Evolutionary conservation across 108 stramenopile genomes (phyloP), one percentile per base, ranked within the genome.

Genomic region (Conticribra guillardii): DNA sequence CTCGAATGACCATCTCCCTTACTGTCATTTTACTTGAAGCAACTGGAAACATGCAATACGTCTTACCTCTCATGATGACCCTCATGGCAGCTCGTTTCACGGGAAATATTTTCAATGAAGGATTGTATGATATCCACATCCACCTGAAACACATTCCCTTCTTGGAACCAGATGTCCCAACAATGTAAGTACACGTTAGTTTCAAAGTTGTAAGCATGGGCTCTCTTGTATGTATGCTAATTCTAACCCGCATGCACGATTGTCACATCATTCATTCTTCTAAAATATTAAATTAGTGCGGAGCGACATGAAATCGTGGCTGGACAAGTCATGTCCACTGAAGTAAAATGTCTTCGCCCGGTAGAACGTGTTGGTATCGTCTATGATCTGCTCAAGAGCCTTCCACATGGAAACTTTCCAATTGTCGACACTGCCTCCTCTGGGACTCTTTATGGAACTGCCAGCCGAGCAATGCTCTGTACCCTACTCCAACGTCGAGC

Each of bases 1-100:
- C 97, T n/a, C 84, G 99, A 57, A 98, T 99, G 99, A 99, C 99
- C 9, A 99, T 99, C 54, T 95, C 93, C 1, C 84, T 99, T 46
- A 97, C 96, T 8, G 99, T 98, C 27, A 98, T 99, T 27, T 78
- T 99, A 7, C 69, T 99, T 41, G 97, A 99, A 71, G 96, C 97
- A 17, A 99, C 99, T 30, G 97, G 97, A 33, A 96, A 99, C 79
- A 94, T 97, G 91, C 96, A 97, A 77, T 98, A 98, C 80, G 95
- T 95, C 14, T 70, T 99, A 33, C 99, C 99, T n/a, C 86, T 99
- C 53, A 98, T 99, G 97, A 73, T 99, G 70, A 97, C 96, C 9
- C 84, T 99, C 18, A 93, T 99, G 96, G 84, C 95, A 5, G 97
- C 99, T 16, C 79, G 96, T 15, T 94, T 96, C 71, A 94, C 95